Percentiles rank a stretch among this genome's conserved stretches.
These are phyloP conservation scores for Mycena rosella DNA, from an alignment of 768 basidiomycete species.

Conservation along the genomic window DNA sequence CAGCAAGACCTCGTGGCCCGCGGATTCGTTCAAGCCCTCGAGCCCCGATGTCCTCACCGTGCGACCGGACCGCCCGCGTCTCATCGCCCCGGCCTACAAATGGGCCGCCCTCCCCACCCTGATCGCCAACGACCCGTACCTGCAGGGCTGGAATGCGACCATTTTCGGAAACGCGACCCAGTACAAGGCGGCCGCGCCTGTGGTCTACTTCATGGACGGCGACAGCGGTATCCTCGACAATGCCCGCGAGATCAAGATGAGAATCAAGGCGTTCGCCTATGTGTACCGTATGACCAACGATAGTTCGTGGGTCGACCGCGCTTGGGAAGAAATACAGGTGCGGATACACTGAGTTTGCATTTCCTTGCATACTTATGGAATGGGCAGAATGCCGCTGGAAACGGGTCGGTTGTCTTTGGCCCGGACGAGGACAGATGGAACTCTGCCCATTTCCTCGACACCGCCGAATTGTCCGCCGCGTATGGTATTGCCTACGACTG, in stretches of 20 bases:
- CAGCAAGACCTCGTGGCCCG: constrained; percentile 76
- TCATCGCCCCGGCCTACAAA: constrained; percentile 93
- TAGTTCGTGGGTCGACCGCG: constrained; percentile 90
- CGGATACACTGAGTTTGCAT: constrained; percentile 40
- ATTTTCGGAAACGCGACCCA: constrained; percentile 92
- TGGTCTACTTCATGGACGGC: constrained; percentile 81
- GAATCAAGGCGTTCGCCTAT: constrained; percentile 94
- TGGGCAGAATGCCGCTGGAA: constrained; percentile 76
- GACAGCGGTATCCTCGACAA: constrained; percentile 93
- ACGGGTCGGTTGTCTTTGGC: constrained; percentile 78
- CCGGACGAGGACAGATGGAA: constrained; percentile 83
- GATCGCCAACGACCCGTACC: constrained; percentile 87
- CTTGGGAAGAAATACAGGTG: constrained; percentile 87
- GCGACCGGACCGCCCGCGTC: constrained; percentile 86
- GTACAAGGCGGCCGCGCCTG: constrained; percentile 71
- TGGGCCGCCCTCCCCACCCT: constrained; percentile 90
- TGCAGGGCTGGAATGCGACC: constrained; percentile 89
- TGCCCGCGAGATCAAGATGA: constrained; percentile 91
- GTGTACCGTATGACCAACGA: constrained; percentile 93
- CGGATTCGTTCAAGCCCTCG: constrained; percentile 80
- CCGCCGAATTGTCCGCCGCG: constrained; percentile 87
- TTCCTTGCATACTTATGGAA: not conserved
- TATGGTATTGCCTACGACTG: constrained; percentile 97
- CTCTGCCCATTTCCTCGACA: constrained; percentile 89
- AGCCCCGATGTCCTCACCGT: constrained; percentile 70